A percentile compares a stretch with the other conserved stretches of the same genome.
Conservation (phyloP, 2,329 filamentous ascomycete genomes). For the Colletotrichum paranaense region DNA sequence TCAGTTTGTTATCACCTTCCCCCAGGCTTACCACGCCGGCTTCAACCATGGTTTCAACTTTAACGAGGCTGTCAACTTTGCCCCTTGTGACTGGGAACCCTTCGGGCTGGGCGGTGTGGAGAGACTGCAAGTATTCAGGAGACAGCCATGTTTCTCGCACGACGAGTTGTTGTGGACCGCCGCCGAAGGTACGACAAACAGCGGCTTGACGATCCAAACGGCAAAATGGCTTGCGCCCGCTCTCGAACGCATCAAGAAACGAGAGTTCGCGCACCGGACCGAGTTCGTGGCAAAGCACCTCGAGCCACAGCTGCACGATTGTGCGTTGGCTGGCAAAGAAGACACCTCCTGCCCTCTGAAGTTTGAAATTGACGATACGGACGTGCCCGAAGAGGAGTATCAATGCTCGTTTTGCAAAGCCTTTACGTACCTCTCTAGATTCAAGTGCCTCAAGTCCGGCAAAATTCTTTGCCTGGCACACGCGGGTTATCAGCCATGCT, state of each 20-base stretch:
- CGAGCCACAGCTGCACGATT: slow-evolving; percentile 64
- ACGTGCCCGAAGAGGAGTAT: slow-evolving; percentile 91
- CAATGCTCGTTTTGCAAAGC: slow-evolving; percentile 93
- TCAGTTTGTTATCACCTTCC: slow-evolving; percentile 96
- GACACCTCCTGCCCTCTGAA: slow-evolving; percentile 67
- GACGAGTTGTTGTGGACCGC: slow-evolving; percentile 95
- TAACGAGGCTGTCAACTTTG: slow-evolving; percentile 99
- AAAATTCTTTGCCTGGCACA: slow-evolving; percentile 88
- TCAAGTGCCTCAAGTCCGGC: slow-evolving; percentile 83
- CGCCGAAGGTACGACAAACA: slow-evolving; percentile 78
- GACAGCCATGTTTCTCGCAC: slow-evolving; percentile 96
- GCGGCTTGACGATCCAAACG: slow-evolving; percentile 79
- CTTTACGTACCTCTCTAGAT: slow-evolving; percentile 91
- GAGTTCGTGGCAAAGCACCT: slow-evolving; percentile 76
- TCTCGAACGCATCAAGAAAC: slow-evolving; percentile 79
- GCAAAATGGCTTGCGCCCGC: slow-evolving; percentile 96
- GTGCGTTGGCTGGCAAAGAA: slow-evolving; percentile 60
- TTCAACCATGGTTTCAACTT: slow-evolving; percentile 99
- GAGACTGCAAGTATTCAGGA: slow-evolving; percentile 85
- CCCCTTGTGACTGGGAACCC: slow-evolving; percentile 93
- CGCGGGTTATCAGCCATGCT: slow-evolving; percentile 84
- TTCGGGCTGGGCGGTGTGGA: slow-evolving; percentile 89
- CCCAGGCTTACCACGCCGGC: slow-evolving; percentile 95
- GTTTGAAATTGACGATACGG: slow-evolving; percentile 75
- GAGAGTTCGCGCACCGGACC: slow-evolving; percentile 77